phyloP scores from a whole-genome alignment of 1,139 yeast species.

The Torulaspora globosa region DNA sequence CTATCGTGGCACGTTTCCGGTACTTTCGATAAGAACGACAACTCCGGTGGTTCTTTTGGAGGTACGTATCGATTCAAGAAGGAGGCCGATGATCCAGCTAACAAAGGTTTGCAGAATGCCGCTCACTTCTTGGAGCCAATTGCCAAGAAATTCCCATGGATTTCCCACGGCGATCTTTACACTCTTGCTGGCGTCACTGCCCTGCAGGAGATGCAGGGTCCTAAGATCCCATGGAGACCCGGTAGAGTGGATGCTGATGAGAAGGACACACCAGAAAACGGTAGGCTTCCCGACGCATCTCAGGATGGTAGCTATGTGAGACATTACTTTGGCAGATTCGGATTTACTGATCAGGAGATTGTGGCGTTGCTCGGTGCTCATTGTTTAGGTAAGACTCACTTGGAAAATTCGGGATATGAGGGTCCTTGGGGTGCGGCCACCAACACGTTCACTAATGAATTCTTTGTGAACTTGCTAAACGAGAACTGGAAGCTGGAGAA shows the following conservation, averaged over 20 bases:
- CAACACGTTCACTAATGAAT: slow-evolving; percentile 78
- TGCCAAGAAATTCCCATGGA: slow-evolving; percentile 58
- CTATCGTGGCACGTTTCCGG: slow-evolving; percentile 78
- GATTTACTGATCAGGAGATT: slow-evolving; percentile 76
- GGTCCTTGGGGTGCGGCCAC: slow-evolving; percentile 97
- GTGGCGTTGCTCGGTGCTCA: slow-evolving; percentile 90
- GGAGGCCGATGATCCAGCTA: slow-evolving; percentile 67
- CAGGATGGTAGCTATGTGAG: slow-evolving; percentile 68
- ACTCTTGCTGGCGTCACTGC: slow-evolving; percentile 85
- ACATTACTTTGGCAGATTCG: slow-evolving; percentile 63
- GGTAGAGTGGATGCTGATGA: slow-evolving; percentile 62
- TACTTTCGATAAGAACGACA: slow-evolving; percentile 55
- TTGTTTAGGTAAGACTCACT: slow-evolving; percentile 75
- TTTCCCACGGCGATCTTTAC: slow-evolving; percentile 83
- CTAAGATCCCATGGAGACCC: slow-evolving; percentile 81
- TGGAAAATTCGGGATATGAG: slow-evolving; percentile 64
- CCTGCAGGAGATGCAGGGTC: slow-evolving; percentile 83
- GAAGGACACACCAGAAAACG: slow-evolving; percentile 56
- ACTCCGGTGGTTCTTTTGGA: slow-evolving; percentile 74
- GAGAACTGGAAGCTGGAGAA: slow-evolving; percentile 72
- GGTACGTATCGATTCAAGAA: slow-evolving; percentile 76
- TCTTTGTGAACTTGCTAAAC: slow-evolving; percentile 59
- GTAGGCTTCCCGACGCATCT: slow-evolving; percentile 77
- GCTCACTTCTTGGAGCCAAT: slow-evolving; percentile 63
- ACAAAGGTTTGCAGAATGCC: slow-evolving; percentile 67